Evolutionary conservation across 768 basidiomycete species (phyloP), one percentile per base, ranked within the genome.

Genomic region (Mycena kentingensis): DNA sequence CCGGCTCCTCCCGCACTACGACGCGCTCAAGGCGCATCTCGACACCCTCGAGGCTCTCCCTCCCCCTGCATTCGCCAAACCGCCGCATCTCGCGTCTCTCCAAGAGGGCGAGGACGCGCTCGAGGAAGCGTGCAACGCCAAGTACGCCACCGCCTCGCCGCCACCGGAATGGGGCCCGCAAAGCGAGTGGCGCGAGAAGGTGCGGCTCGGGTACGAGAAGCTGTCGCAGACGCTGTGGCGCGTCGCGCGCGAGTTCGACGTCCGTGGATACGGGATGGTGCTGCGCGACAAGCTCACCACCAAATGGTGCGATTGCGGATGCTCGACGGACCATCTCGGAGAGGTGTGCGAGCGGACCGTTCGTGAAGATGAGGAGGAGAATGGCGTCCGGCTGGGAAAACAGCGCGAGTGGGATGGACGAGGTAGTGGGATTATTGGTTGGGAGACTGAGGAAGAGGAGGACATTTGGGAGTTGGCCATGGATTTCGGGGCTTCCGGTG

Each of bases 291-390:
- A 89, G 67, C 66, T 89, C 46, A 84, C 82, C 12, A 77, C 75
- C 4, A 88, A 88, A 60, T 89, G 88, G 87, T 89, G 87, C 63
- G 87, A 88, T 52, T 89, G 87, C 67, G 87, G 87, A 1, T 89
- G 87, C 63, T 88, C 86, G 42, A 88, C 87, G 24, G 87, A 88
- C 64, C 86, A 88, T 62, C 71, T 89, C 12, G 83, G 85, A 1
- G 87, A 88, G 64, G 87, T 89, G 15, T 88, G 88, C 56, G 87
- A 88, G 70, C 76, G 76, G 51, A 85, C 85, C 7, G 87, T 88
- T 27, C 66, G 85, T 42, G 82, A 85, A 63, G 86, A 86, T 25
- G 87, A 87, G 60, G 80, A 82, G 58, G 83, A 82, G 51, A 78
- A 73, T 34, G 76, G 82, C 1, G 75, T 80, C 0, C 64, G 84